Base-by-base conservation (phyloP, 306 rosid genomes). In the Dicorynia guianensis region DNA sequence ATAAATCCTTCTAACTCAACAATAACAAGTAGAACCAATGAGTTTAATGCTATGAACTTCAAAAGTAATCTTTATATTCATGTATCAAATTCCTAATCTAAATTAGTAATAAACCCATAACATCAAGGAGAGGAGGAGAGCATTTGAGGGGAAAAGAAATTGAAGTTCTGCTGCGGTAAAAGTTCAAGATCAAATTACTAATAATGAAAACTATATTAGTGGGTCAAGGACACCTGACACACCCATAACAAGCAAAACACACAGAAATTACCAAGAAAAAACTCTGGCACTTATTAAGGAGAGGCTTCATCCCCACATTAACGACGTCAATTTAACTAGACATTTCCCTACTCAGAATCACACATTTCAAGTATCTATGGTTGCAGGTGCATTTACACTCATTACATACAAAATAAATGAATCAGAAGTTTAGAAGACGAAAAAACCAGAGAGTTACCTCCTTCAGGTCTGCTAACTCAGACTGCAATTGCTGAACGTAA, bases 401-500 rank as follows among this genome's bases (percentile, higher is more conserved):
- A 34, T 69, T 8, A 25, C 19, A 65, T 20, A 49, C 33, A n/a
- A 14, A 11, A 82, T 60, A 61, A 60, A n/a, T 19, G 4, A 25
- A 61, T 14, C 25, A n/a, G 67, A 69, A n/a, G 30, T 25, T 2
- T 25, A 25, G 30, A 25, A 25, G 30, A 8, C 0, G 17, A 34
- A 63, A 0, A 48, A 18, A 30, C 47, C 13, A 77, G 67, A 57
- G 1, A 34, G 82, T 77, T 80, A 92, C 99, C 96, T 92, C 90
- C 67, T 85, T 83, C 4, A 46, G 77, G 67, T 77, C 72, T 39
- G 82, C 77, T 43, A 95, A 76, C 82, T 95, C 93, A 61, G 89
- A 90, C 59, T 87, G 90, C 85, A 95, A 87, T 71, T 82, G 83
- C 67, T 87, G 96, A 58, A 92, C 83, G 85, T 83, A 95, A 52